Conservation (phyloP, 108 stramenopile species). For the Stephanodiscus minutulus region DNA sequence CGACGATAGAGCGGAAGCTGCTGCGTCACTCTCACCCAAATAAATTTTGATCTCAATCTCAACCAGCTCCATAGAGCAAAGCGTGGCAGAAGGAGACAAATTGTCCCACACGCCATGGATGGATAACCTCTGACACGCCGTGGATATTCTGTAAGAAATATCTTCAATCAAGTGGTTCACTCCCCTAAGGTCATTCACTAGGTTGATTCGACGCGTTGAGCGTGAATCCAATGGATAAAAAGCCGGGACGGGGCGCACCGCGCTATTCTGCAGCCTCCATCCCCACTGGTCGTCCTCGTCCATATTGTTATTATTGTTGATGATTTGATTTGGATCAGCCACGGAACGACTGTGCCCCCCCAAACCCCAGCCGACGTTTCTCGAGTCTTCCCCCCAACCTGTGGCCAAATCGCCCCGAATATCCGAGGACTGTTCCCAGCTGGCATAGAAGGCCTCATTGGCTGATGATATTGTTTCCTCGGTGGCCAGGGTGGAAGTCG, state of each 20-base stretch:
- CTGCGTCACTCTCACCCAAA: conserved; percentile 40
- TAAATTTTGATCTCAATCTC: conserved; percentile 50
- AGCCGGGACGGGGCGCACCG: conserved; percentile 65
- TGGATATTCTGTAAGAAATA: conserved; percentile 39
- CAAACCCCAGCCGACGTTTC: neutral
- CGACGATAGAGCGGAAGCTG: neutral
- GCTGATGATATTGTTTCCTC: neutral
- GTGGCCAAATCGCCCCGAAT: conserved; percentile 8
- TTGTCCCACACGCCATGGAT: conserved; percentile 52
- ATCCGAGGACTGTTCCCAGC: conserved; percentile 3
- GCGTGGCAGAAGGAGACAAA: conserved; percentile 31
- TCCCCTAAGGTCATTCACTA: conserved; percentile 60
- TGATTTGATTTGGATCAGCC: neutral
- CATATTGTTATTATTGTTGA: neutral
- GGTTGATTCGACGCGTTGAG: conserved; percentile 59
- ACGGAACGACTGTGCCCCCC: too few relatives aligned
- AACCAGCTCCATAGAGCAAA: conserved; percentile 44
- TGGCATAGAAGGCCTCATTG: conserved; percentile 5
- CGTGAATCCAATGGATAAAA: conserved; percentile 85
- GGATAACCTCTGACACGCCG: conserved; percentile 46
- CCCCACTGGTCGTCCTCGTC: conserved; percentile 21
- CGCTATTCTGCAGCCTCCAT: conserved; percentile 28
- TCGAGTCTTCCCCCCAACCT: conserved; percentile 3
- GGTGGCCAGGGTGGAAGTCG: neutral
- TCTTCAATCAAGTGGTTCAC: conserved; percentile 27